A percentile compares a stretch with the other conserved stretches of the same genome.
These are phyloP conservation scores for Fusarium veterinarium DNA, from an alignment of 2,329 filamentous ascomycete species.

Conservation along the genomic window DNA sequence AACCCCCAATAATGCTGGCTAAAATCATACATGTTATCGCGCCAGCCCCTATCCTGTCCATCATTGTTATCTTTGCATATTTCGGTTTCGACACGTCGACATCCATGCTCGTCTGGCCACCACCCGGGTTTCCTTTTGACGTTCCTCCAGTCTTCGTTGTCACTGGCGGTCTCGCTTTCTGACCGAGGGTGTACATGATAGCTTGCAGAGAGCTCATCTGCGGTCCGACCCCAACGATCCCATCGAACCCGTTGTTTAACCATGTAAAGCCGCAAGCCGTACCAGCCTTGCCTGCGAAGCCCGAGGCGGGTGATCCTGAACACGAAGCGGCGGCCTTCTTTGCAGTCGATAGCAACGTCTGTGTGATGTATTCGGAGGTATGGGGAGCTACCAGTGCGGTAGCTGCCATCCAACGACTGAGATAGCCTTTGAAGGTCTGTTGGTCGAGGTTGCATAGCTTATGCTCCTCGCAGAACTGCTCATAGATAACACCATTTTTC, in stretches of 20 bases:
- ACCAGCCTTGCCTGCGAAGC: conserved; percentile 63
- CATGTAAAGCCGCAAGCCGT: conserved; percentile 77
- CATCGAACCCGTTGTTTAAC: conserved; percentile 68
- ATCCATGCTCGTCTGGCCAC: conserved; percentile 52
- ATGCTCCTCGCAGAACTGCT: conserved; percentile 73
- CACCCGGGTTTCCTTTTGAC: conserved; percentile 62
- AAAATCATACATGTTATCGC: conserved; percentile 64
- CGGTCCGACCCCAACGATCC: conserved; percentile 71
- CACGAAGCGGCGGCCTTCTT: conserved; percentile 65
- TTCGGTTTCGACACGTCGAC: conserved; percentile 41
- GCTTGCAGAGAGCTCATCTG: conserved; percentile 76
- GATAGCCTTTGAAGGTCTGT: conserved; percentile 80
- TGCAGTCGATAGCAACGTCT: conserved; percentile 5
- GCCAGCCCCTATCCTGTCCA: conserved; percentile 65
- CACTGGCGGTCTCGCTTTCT: conserved; percentile 55
- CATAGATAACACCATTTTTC: conserved; percentile 65
- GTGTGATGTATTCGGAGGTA: not conserved
- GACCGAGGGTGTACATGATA: conserved; percentile 69
- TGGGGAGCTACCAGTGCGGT: conserved; percentile 64
- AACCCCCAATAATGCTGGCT: conserved; percentile 60
- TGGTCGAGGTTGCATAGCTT: conserved; percentile 76
- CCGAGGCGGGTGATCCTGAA: conserved; percentile 55
- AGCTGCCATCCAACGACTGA: conserved; percentile 73
- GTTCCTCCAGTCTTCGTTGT: conserved; percentile 70
- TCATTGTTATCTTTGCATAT: conserved; percentile 53